These are phyloP conservation scores for Citrus unshiu DNA, from an alignment of 345 rosid genomes.

Conservation along the genomic window DNA sequence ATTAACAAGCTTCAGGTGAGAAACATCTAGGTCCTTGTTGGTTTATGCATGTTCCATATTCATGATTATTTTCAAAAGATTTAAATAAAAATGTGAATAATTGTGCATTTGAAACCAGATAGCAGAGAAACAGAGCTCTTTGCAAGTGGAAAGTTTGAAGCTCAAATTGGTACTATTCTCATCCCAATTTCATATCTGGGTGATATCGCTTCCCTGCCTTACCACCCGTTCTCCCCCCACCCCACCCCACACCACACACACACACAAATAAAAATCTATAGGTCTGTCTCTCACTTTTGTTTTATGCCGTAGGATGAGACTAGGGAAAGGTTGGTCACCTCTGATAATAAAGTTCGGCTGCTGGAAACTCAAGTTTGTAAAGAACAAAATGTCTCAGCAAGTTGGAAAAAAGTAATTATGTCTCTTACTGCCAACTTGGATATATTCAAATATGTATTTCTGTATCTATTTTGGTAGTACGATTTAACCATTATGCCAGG, in stretches of 20 bases:
- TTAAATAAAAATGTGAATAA: conserved; percentile 13
- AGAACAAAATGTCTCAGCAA: conserved; percentile 60
- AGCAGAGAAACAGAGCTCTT: conserved; percentile 70
- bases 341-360: conserved; percentile 89
- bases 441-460: background rate
- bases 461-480: background rate
- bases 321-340: conserved; percentile 72
- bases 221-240: no score
- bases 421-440: conserved; percentile 1
- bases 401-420: conserved; percentile 56
- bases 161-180: conserved; percentile 62
- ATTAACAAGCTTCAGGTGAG: conserved; percentile 83
- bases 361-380: conserved; percentile 79
- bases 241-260: no score
- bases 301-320: conserved; percentile 66
- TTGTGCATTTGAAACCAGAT: conserved; percentile 47
- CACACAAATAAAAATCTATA: background rate
- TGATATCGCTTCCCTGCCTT: background rate
- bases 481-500: background rate
- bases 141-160: conserved; percentile 68
- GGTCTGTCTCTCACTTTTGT: conserved; percentile 9
- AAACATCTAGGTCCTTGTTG: conserved; percentile 4
- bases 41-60: conserved; percentile 8
- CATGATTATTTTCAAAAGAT: conserved; percentile 1
- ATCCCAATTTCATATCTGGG: background rate